These are phyloP conservation scores for Boeremia lycopersici DNA, from an alignment of 2,329 filamentous ascomycete species.

Conservation along the genomic window DNA sequence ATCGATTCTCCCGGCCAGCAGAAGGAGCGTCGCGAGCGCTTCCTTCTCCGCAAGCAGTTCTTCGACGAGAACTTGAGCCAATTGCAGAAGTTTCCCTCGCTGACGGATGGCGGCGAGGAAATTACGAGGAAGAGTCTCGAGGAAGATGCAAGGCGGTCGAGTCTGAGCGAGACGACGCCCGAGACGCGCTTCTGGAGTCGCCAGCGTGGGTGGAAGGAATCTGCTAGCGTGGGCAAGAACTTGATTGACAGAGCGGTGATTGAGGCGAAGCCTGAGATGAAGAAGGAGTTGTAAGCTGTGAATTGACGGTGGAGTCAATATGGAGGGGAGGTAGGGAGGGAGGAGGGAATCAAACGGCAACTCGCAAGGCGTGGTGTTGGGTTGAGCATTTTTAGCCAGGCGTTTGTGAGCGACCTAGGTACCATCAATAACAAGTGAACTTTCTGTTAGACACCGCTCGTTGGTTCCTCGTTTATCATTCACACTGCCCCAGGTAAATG, in stretches of 20 bases:
- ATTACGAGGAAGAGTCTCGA: slow-evolving; percentile 71
- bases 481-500: no score
- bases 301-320: background rate
- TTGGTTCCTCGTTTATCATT: no score
- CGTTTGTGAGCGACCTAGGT: slow-evolving; percentile 15
- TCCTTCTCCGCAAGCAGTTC: slow-evolving; percentile 77
- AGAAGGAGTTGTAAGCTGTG: slow-evolving; percentile 43
- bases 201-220: slow-evolving; percentile 57
- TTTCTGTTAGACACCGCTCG: background rate
- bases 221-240: slow-evolving; percentile 56
- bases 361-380: background rate
- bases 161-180: slow-evolving; percentile 49
- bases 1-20: slow-evolving; percentile 86
- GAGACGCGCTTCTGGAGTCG: slow-evolving; percentile 61
- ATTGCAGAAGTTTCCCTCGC: slow-evolving; percentile 53
- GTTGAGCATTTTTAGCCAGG: slow-evolving; percentile 22
- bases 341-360: background rate
- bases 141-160: slow-evolving; percentile 56
- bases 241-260: slow-evolving; percentile 54
- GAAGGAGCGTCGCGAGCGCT: slow-evolving; percentile 82
- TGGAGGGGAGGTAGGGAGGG: background rate
- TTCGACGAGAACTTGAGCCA: slow-evolving; percentile 74
- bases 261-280: slow-evolving; percentile 39
- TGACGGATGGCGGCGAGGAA: slow-evolving; percentile 55
- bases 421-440: background rate